These are phyloP conservation scores for Cladophialophora bantiana DNA, from an alignment of 2,329 filamentous ascomycete genomes.

Conservation along the genomic window DNA sequence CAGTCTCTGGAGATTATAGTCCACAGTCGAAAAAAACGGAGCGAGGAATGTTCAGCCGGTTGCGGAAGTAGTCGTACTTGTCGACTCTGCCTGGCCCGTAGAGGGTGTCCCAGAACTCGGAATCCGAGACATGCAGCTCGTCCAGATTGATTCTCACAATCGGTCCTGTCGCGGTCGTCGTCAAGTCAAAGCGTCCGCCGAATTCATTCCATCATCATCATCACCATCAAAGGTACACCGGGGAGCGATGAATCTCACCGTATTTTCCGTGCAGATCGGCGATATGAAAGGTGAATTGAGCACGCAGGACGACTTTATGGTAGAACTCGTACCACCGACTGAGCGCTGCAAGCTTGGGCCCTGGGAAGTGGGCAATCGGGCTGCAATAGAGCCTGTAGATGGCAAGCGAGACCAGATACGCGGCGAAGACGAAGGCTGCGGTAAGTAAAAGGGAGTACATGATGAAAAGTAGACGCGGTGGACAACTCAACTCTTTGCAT, in stretches of 20 bases:
- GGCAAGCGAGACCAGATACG: background rate
- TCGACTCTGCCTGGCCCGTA: slow-evolving; percentile 36
- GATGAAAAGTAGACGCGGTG: no score
- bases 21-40: slow-evolving; percentile 34
- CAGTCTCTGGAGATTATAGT: slow-evolving; percentile 37
- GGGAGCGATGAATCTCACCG: slow-evolving; percentile 31
- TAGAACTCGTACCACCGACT: slow-evolving; percentile 44
- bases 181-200: slow-evolving; percentile 6
- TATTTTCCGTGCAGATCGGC: slow-evolving; percentile 46
- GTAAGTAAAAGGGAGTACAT: no score
- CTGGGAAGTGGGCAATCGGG: slow-evolving; percentile 39
- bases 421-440: background rate
- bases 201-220: no score
- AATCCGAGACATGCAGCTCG: slow-evolving; percentile 45
- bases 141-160: slow-evolving; percentile 46
- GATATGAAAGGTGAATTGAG: slow-evolving; percentile 46
- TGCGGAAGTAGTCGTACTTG: slow-evolving; percentile 18
- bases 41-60: slow-evolving; percentile 21
- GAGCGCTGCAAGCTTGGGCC: slow-evolving; percentile 44
- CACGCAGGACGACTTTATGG: slow-evolving; percentile 44
- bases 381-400: slow-evolving; percentile 17
- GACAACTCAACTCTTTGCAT: no score
- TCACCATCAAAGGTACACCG: no score
- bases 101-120: slow-evolving; percentile 44
- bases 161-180: slow-evolving; percentile 26